These are phyloP conservation scores for Curvularia verruculosa DNA, from an alignment of 2,329 filamentous ascomycete genomes.

Conservation along the genomic window DNA sequence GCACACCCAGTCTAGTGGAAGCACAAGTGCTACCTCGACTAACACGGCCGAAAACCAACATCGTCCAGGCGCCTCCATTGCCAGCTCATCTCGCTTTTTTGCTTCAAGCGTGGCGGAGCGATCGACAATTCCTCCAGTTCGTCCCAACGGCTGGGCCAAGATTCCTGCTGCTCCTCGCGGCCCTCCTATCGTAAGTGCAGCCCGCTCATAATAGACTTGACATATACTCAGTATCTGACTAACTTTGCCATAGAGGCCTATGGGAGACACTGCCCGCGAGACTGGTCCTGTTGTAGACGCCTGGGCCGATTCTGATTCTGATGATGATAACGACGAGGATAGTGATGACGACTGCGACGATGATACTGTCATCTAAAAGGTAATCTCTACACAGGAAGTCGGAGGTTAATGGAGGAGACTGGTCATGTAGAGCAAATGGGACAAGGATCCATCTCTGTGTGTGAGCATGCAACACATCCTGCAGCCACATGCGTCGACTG, in stretches of 20 bases:
- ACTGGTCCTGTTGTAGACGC: conserved; percentile 3
- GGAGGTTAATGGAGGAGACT: neutral
- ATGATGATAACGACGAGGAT: conserved; percentile 42
- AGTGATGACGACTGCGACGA: conserved; percentile 46
- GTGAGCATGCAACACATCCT: neutral
- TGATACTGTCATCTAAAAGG: conserved; percentile 37
- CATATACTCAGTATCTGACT: neutral
- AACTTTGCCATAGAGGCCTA: conserved; percentile 16
- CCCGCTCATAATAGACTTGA: neutral
- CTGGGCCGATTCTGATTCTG: conserved; percentile 20
- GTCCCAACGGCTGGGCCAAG: conserved; percentile 36
- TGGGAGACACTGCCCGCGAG: conserved; percentile 14
- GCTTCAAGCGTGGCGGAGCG: conserved; percentile 35
- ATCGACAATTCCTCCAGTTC: conserved; percentile 19
- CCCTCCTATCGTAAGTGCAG: conserved; percentile 26
- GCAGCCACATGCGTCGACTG: neutral
- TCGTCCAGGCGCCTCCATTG: conserved; percentile 17
- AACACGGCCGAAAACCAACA: conserved; percentile 30
- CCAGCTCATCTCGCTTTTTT: conserved; percentile 27
- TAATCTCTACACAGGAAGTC: neutral
- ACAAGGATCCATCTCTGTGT: neutral
- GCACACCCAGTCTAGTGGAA: conserved; percentile 26
- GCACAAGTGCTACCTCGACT: conserved; percentile 16
- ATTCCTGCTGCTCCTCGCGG: conserved; percentile 30
- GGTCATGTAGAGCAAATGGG: neutral